Conservation (phyloP, 148 eudicot species). For the Rhododendron mucronatum region DNA sequence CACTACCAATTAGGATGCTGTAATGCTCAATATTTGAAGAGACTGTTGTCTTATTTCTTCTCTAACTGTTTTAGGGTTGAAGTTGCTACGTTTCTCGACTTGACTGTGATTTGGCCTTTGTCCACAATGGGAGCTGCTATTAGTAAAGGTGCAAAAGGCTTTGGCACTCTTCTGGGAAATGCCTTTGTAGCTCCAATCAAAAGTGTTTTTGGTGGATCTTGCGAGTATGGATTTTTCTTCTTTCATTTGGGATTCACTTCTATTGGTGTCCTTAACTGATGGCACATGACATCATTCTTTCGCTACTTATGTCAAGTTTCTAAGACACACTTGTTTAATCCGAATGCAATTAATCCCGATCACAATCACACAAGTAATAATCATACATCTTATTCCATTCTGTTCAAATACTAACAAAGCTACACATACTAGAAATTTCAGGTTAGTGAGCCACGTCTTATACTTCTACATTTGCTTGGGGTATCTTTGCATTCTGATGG, state of each 20-base stretch:
- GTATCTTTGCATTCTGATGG: neutral
- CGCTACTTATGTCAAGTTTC: neutral
- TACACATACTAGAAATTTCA: neutral
- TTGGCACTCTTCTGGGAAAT: slow-evolving; percentile 30
- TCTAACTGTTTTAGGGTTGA: neutral
- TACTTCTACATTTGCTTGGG: neutral
- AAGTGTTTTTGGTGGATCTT: slow-evolving; percentile 36
- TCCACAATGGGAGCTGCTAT: slow-evolving; percentile 29
- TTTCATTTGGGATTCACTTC: neutral
- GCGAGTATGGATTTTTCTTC: slow-evolving; percentile 31
- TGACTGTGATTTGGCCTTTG: neutral
- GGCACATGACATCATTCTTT: neutral
- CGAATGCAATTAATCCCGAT: neutral
- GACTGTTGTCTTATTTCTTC: neutral
- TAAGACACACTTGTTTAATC: neutral
- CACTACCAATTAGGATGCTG: neutral
- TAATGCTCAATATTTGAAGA: neutral
- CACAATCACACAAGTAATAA: neutral
- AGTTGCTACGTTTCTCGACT: neutral
- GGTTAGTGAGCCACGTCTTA: neutral
- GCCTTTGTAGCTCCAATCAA: slow-evolving; percentile 34
- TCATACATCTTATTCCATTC: neutral
- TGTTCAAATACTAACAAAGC: neutral
- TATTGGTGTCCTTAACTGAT: neutral
- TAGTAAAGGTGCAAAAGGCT: slow-evolving; percentile 28